Evolutionary conservation across 2,329 filamentous ascomycete genomes (phyloP).

Genomic region (Aspergillus versicolor): DNA sequence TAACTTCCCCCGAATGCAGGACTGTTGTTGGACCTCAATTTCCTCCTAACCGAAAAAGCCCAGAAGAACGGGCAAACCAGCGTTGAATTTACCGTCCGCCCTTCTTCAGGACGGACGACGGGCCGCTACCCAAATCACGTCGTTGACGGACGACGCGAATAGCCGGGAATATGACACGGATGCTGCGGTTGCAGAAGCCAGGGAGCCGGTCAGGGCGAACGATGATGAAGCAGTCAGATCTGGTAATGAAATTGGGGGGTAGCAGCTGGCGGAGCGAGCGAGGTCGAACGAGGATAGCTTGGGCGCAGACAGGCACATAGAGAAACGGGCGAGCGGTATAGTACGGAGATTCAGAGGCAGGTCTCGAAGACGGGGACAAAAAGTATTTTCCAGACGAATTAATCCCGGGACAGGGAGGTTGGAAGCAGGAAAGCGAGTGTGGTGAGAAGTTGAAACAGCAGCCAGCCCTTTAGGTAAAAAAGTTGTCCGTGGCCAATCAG

Average conservation of each 20-base stretch:
- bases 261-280: slow-evolving; percentile 28
- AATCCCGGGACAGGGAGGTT: slow-evolving; percentile 8
- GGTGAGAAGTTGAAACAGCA: slow-evolving; percentile 4
- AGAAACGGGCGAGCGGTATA: slow-evolving; percentile 21
- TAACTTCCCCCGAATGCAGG: neutral
- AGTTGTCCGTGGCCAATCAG: slow-evolving; percentile 17
- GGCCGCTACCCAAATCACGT: slow-evolving; percentile 48
- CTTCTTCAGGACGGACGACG: slow-evolving; percentile 52
- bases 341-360: neutral
- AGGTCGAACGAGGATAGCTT: slow-evolving; percentile 27
- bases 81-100: slow-evolving; percentile 50
- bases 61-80: slow-evolving; percentile 9
- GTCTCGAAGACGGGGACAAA: slow-evolving; percentile 6
- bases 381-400: neutral
- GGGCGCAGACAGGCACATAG: slow-evolving; percentile 39
- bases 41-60: neutral
- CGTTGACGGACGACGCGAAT: slow-evolving; percentile 26
- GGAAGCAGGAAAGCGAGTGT: slow-evolving; percentile 5
- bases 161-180: slow-evolving; percentile 19
- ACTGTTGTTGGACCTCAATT: neutral
- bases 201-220: slow-evolving; percentile 17
- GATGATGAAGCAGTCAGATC: slow-evolving; percentile 15
- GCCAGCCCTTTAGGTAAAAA: slow-evolving; percentile 1
- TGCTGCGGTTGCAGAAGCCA: slow-evolving; percentile 11
- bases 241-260: slow-evolving; percentile 15